phyloP scores from a whole-genome alignment of 1,139 yeast species.

The Meyerozyma smithsonii region DNA sequence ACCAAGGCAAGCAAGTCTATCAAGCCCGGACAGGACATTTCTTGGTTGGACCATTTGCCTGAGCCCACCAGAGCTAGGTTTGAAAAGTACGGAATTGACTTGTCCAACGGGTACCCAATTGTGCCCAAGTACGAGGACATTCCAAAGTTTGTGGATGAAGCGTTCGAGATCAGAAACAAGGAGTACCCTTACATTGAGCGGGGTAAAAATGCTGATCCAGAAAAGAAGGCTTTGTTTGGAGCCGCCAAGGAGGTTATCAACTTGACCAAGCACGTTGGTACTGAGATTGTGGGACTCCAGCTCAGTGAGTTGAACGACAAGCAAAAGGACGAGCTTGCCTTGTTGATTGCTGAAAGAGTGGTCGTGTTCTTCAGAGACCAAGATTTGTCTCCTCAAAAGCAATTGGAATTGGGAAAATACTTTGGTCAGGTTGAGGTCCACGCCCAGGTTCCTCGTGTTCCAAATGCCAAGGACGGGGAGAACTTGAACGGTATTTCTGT shows the following conservation, averaged over 20 bases:
- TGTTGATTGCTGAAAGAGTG: conserved; percentile 47
- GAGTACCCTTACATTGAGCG: conserved; percentile 41
- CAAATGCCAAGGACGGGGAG: conserved; percentile 19
- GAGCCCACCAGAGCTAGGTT: conserved; percentile 27
- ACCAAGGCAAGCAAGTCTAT: conserved; percentile 5
- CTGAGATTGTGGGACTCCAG: conserved; percentile 54
- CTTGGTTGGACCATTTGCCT: conserved; percentile 28
- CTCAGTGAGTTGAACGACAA: conserved; percentile 42
- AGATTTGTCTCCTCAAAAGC: conserved; percentile 42
- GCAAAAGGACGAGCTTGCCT: conserved; percentile 51
- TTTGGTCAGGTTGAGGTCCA: conserved; percentile 46
- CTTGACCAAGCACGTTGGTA: conserved; percentile 47
- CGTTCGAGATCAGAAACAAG: conserved; percentile 35
- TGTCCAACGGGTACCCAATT: conserved; percentile 40
- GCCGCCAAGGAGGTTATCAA: conserved; percentile 47
- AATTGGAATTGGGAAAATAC: conserved; percentile 40
- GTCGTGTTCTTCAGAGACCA: conserved; percentile 47
- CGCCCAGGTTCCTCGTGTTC: conserved; percentile 40
- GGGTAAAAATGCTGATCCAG: conserved; percentile 48
- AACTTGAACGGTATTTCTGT: conserved; percentile 41
- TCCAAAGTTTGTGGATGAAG: conserved; percentile 53
- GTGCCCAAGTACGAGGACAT: conserved; percentile 24
- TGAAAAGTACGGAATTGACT: conserved; percentile 33
- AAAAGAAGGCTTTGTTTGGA: conserved; percentile 47
- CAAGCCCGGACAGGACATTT: conserved; percentile 6